Conservation (phyloP, 2,329 filamentous ascomycete species). For the Dothiorella sarmentorum region DNA sequence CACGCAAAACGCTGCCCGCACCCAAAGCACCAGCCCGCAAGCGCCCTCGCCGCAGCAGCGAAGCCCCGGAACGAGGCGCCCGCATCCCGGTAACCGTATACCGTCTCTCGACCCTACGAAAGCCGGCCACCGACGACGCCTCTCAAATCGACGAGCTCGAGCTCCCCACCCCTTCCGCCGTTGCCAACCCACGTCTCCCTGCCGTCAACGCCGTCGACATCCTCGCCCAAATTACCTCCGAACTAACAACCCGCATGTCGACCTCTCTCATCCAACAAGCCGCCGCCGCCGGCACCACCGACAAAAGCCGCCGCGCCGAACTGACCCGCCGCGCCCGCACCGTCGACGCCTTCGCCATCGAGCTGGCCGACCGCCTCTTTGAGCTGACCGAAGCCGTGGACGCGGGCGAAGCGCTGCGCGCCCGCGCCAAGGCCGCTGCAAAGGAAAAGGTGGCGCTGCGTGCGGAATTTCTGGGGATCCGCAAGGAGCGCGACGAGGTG, state of each 20-base stretch:
- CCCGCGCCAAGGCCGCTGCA: constrained; percentile 44
- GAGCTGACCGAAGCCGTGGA: constrained; percentile 52
- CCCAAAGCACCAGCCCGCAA: constrained; percentile 24
- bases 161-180: constrained; percentile 37
- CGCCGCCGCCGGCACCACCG: constrained; percentile 36
- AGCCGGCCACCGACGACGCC: constrained; percentile 23
- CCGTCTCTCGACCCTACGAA: constrained; percentile 24
- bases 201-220: constrained; percentile 52
- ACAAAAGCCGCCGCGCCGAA: constrained; percentile 38
- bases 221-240: constrained; percentile 48
- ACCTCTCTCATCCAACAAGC: constrained; percentile 39
- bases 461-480: constrained; percentile 46
- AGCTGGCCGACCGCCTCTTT: constrained; percentile 49
- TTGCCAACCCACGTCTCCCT: constrained; percentile 32
- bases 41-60: constrained; percentile 23
- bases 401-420: constrained; percentile 46
- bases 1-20: constrained; percentile 19
- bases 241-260: constrained; percentile 47
- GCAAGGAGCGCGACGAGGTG: constrained; percentile 47
- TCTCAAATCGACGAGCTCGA: constrained; percentile 28
- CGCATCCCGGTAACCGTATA: constrained; percentile 32
- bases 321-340: constrained; percentile 46
- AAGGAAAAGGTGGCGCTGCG: constrained; percentile 46
- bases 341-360: constrained; percentile 46
- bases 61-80: neutral